phyloP scores from a whole-genome alignment of 2,329 filamentous ascomycete species.

The Sporothrix protearum region DNA sequence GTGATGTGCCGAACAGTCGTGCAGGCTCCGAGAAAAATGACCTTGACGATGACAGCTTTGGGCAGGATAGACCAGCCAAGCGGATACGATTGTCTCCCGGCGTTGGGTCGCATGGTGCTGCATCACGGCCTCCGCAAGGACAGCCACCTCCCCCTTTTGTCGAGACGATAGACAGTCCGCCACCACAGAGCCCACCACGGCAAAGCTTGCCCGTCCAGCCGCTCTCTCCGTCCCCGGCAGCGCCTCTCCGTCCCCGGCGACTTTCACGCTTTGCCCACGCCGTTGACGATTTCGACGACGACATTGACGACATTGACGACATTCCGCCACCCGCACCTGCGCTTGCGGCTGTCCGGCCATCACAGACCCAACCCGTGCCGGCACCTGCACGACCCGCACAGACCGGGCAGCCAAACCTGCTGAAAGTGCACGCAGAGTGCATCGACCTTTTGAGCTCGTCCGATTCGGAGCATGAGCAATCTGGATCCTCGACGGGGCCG shows the following conservation, averaged over 20 bases:
- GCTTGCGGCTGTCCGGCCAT: not conserved
- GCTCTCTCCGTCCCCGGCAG: not conserved
- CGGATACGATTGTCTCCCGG: constrained; percentile 5
- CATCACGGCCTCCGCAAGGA: not conserved
- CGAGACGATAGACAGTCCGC: not conserved
- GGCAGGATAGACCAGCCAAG: not conserved
- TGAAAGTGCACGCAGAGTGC: not conserved
- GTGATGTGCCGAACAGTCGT: not conserved
- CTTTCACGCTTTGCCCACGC: not conserved
- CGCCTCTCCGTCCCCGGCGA: not conserved
- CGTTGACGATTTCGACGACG: not conserved
- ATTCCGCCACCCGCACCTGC: not conserved
- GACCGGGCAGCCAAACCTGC: not conserved
- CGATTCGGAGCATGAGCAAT: not conserved
- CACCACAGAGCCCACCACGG: not conserved
- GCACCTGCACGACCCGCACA: not conserved
- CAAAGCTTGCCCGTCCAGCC: not conserved
- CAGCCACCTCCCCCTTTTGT: not conserved
- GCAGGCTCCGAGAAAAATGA: not conserved
- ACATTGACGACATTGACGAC: not conserved
- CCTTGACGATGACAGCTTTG: not conserved
- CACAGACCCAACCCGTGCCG: not conserved
- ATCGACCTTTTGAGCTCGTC: constrained; percentile 27
- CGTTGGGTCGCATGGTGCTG: not conserved
- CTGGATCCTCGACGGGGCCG: not conserved